phyloP scores from a whole-genome alignment of 2,329 filamentous ascomycete genomes.

The Aspergillus pseudoviridinutans region DNA sequence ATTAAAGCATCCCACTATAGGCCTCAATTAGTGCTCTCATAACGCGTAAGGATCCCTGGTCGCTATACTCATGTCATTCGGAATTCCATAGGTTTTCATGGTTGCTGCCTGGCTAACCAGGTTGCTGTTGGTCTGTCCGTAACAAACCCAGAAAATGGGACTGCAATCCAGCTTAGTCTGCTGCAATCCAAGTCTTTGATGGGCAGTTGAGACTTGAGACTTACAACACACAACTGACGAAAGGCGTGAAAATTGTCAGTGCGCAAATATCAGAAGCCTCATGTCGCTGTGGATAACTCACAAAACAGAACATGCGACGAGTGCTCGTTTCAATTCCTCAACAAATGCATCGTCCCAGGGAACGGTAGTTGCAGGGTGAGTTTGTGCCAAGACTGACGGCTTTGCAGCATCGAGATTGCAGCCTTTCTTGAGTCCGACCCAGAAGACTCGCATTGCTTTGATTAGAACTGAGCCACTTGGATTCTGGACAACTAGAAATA shows the following conservation, averaged over 20 bases:
- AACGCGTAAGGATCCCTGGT: neutral
- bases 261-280: neutral
- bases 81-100: neutral
- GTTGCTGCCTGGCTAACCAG: neutral
- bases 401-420: neutral
- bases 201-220: neutral
- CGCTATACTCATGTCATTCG: neutral
- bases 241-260: neutral
- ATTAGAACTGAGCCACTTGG: neutral
- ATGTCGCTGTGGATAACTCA: neutral
- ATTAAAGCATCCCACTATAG: neutral
- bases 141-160: neutral
- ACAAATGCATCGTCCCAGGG: neutral
- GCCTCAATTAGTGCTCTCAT: neutral
- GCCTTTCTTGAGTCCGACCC: neutral
- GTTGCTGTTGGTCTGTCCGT: neutral
- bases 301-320: neutral
- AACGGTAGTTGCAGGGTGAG: neutral
- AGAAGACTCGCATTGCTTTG: neutral
- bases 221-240: neutral
- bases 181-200: neutral
- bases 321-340: neutral
- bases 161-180: neutral
- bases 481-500: neutral
- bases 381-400: neutral